These are phyloP conservation scores for Zygnema cylindricum DNA, from an alignment of 139 green algal species.

Conservation along the genomic window DNA sequence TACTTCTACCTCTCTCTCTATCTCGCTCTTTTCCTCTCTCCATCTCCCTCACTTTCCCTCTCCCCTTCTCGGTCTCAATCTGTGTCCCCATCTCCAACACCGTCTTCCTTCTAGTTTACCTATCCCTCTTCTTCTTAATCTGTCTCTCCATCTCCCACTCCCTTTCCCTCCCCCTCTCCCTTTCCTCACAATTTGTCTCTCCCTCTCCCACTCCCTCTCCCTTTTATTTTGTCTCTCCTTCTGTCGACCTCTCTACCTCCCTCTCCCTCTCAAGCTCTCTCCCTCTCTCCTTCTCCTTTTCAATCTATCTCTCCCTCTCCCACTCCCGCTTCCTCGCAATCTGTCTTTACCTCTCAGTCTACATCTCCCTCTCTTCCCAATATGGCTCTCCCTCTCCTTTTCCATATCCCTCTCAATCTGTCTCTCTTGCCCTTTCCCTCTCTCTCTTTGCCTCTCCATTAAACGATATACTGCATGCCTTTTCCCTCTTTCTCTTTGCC, in stretches of 20 bases:
- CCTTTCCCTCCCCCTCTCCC: background rate
- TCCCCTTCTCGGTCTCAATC: no score
- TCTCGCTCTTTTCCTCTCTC: background rate
- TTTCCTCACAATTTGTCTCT: conserved; percentile 58
- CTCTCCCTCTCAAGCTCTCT: background rate
- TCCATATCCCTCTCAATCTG: no score
- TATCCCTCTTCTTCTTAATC: conserved; percentile 65
- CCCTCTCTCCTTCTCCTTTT: background rate
- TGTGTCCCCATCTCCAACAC: no score
- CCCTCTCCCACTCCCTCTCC: conserved; percentile 24
- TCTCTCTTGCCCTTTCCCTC: no score
- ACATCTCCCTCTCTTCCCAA: background rate
- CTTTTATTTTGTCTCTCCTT: conserved; percentile 64
- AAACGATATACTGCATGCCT: no score
- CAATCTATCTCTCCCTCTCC: background rate
- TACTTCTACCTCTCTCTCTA: background rate
- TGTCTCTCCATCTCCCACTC: background rate
- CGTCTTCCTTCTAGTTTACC: conserved; percentile 48
- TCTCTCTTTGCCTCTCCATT: no score
- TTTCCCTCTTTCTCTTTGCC: no score
- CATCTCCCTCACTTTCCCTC: background rate
- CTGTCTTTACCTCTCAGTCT: background rate
- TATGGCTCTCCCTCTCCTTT: background rate
- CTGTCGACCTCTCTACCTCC: conserved; percentile 27
- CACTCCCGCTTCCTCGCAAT: background rate